Evolutionary conservation across 441 rosid species (phyloP).

Genomic region (Codiaeum variegatum): DNA sequence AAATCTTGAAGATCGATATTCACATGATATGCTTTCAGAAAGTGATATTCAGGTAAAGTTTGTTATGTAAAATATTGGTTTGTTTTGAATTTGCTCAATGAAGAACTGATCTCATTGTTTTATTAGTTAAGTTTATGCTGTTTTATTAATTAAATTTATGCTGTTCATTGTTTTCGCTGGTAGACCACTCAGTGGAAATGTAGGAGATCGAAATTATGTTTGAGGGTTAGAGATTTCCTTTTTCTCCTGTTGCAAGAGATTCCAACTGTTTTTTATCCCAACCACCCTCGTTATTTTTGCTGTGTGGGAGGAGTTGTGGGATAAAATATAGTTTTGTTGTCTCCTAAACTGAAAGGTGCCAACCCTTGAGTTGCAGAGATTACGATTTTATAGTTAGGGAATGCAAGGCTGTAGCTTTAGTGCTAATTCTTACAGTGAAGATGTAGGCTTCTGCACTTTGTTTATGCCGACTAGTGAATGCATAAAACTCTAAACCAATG

Average conservation of each 20-base stretch:
- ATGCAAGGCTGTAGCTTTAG: background rate
- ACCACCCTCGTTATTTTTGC: background rate
- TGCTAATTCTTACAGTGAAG: background rate
- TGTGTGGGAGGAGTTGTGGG: background rate
- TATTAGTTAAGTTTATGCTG: background rate
- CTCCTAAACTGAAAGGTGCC: background rate
- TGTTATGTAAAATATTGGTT: slow-evolving; percentile 11
- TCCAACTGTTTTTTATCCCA: background rate
- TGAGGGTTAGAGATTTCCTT: background rate
- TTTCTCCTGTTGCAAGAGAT: background rate
- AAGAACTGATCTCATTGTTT: background rate
- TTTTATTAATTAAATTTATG: background rate
- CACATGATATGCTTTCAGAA: slow-evolving; percentile 81
- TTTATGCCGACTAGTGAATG: background rate
- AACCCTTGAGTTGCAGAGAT: background rate
- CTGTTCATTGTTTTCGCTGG: background rate
- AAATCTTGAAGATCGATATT: slow-evolving; percentile 63
- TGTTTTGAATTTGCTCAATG: background rate
- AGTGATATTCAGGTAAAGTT: slow-evolving; percentile 70
- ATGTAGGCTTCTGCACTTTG: background rate
- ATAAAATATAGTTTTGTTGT: background rate
- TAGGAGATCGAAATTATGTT: background rate
- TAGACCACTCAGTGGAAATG: background rate
- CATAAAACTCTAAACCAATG: background rate
- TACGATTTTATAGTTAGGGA: background rate